Evolutionary conservation across 345 rosid species (phyloP).

Genomic region (Pseudoturritis turrita): DNA sequence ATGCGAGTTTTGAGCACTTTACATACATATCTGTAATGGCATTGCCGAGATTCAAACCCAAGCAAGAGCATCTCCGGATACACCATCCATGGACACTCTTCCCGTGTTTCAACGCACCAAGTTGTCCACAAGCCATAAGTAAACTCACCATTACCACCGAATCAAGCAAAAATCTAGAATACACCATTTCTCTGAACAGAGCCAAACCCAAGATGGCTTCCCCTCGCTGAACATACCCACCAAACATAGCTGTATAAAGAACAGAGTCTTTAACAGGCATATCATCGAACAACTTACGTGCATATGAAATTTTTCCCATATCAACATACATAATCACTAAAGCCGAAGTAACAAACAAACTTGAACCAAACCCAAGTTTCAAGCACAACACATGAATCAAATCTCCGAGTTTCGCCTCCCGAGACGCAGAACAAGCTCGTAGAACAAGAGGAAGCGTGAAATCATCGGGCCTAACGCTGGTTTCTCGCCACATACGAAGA

Average conservation of each 20-base stretch:
- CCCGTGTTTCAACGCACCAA: slow-evolving; percentile 51
- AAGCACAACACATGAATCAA: slow-evolving; percentile 43
- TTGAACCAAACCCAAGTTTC: slow-evolving; percentile 41
- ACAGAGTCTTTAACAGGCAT: slow-evolving; percentile 50
- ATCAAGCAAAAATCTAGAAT: slow-evolving; percentile 37
- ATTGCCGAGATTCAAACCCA: slow-evolving; percentile 55
- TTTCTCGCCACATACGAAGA: slow-evolving; percentile 42
- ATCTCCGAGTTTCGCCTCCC: slow-evolving; percentile 25
- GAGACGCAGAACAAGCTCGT: slow-evolving; percentile 44
- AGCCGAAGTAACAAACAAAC: slow-evolving; percentile 52
- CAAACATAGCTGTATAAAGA: slow-evolving; percentile 56
- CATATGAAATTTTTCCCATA: slow-evolving; percentile 27
- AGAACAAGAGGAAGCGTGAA: slow-evolving; percentile 62
- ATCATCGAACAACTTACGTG: slow-evolving; percentile 50
- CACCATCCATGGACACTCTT: slow-evolving; percentile 66
- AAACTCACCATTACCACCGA: slow-evolving; percentile 65
- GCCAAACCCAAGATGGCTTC: slow-evolving; percentile 42
- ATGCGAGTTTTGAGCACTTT: slow-evolving; percentile 37
- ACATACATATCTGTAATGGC: slow-evolving; percentile 54
- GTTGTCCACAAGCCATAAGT: slow-evolving; percentile 46
- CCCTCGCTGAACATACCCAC: slow-evolving; percentile 58
- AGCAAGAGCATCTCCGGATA: slow-evolving; percentile 36
- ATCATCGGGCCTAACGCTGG: slow-evolving; percentile 41
- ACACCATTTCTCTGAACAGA: slow-evolving; percentile 43
- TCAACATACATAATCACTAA: slow-evolving; percentile 42